These are phyloP conservation scores for Erythrobasidium hasegawianum DNA, from an alignment of 1,284 basidiomycete species.

Conservation along the genomic window DNA sequence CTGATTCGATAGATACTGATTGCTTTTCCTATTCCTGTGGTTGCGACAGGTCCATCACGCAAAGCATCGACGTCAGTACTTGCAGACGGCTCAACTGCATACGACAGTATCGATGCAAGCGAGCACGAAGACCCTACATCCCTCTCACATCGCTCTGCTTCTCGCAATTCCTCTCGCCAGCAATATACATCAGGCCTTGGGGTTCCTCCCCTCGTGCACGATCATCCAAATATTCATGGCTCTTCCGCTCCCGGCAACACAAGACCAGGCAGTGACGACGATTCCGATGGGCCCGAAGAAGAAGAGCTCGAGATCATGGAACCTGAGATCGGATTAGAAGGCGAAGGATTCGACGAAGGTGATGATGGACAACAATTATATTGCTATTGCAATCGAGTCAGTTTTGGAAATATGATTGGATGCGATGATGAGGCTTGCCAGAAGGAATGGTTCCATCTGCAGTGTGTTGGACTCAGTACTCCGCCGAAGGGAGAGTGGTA, in stretches of 20 bases:
- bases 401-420: constrained; percentile 95
- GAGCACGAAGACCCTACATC: no score
- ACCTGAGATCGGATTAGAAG: constrained; percentile 12
- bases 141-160: no score
- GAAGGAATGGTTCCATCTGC: constrained; percentile 90
- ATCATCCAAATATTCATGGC: not conserved
- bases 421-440: constrained; percentile 87
- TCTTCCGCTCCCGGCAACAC: no score
- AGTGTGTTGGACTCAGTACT: constrained; percentile 67
- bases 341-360: constrained; percentile 17
- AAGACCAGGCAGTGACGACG: not conserved
- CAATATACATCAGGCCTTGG: constrained; percentile 1
- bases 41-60: constrained; percentile 15
- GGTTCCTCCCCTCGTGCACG: constrained; percentile 11
- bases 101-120: no score
- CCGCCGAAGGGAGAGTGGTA: constrained; percentile 76
- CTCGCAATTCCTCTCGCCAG: no score
- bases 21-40: no score
- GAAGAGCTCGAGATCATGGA: constrained; percentile 27
- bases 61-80: constrained; percentile 5
- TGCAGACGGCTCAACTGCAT: no score
- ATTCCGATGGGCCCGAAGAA: constrained; percentile 10
- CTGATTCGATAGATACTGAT: no score
- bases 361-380: constrained; percentile 70
- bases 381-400: constrained; percentile 80